phyloP scores from a whole-genome alignment of 192 early-diverging fungal species.

The Linnemannia schmuckeri region DNA sequence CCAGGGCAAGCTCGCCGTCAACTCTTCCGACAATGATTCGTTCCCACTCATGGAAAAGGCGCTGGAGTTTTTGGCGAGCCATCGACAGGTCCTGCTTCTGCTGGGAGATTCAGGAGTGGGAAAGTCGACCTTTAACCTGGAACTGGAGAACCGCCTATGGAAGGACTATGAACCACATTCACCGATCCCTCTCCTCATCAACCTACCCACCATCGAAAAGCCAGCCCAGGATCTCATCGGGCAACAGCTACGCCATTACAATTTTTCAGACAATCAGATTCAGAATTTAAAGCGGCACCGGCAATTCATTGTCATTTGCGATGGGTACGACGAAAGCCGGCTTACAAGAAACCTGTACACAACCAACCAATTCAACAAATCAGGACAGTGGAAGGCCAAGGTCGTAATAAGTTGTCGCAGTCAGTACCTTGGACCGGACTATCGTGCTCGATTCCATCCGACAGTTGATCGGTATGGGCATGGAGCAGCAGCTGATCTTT shows the following conservation, averaged over 20 bases:
- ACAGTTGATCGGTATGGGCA: not conserved
- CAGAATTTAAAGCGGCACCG: not conserved
- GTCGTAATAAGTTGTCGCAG: not conserved
- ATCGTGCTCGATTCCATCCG: not conserved
- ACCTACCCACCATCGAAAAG: not conserved
- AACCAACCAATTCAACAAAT: not conserved
- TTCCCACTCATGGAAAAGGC: not conserved
- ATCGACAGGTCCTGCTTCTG: not conserved
- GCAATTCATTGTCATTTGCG: not conserved
- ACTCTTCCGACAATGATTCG: not conserved
- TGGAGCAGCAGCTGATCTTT: not conserved
- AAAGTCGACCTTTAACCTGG: not conserved
- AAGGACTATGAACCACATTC: not conserved
- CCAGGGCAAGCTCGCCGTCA: not conserved
- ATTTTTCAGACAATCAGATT: not conserved
- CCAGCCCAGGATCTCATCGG: not conserved
- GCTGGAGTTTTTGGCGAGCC: not conserved
- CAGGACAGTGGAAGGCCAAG: constrained; percentile 1
- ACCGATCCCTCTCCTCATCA: not conserved
- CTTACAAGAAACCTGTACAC: not conserved
- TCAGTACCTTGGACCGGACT: not conserved
- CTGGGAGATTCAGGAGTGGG: constrained; percentile 1
- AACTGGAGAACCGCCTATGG: not conserved
- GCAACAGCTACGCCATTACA: not conserved
- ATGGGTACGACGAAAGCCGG: constrained; percentile 6